Conservation (phyloP, 257 asterid species). For the Leonotis leonurus region DNA sequence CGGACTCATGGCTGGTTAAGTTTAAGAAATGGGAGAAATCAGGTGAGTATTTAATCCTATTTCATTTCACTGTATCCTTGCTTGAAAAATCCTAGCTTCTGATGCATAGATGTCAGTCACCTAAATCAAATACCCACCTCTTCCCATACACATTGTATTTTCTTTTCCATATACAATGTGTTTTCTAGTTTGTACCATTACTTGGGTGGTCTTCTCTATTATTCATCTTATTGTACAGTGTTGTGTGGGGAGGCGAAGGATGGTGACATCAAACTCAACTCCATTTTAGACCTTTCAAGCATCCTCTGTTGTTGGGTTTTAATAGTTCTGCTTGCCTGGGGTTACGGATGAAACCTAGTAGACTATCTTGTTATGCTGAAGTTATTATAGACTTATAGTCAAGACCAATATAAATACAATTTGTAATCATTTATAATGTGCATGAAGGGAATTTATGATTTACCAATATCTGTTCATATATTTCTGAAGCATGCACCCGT, state of each 20-base stretch:
- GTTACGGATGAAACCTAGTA: too few relatives aligned
- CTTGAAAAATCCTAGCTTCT: background rate
- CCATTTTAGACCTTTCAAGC: background rate
- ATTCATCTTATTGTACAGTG: background rate
- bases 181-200: too few relatives aligned
- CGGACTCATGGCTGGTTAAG: conserved; percentile 73
- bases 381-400: too few relatives aligned
- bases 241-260: background rate
- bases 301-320: background rate
- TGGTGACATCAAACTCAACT: background rate
- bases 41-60: too few relatives aligned
- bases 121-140: background rate
- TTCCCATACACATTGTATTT: background rate
- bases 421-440: too few relatives aligned
- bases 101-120: background rate
- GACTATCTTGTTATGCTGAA: background rate
- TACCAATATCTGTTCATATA: background rate
- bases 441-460: background rate
- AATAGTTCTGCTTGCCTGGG: background rate
- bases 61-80: background rate
- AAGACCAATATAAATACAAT: too few relatives aligned
- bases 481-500: background rate
- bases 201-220: background rate
- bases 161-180: too few relatives aligned
- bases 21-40: conserved; percentile 89